These are phyloP conservation scores for Aspergillus chevalieri DNA, from an alignment of 2,329 filamentous ascomycete species.

Conservation along the genomic window DNA sequence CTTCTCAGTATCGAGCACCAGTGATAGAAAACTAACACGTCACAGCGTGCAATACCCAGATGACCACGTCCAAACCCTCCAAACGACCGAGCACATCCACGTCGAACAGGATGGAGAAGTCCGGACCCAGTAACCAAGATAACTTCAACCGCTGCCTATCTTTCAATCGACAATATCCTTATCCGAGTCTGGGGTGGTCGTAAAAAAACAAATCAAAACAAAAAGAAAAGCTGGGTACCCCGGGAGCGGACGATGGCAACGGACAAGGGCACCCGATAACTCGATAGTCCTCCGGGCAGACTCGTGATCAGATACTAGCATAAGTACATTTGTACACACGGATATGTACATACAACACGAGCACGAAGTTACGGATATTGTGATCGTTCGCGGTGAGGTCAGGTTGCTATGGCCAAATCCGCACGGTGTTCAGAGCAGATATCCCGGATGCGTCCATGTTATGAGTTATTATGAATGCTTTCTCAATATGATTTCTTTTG, in stretches of 20 bases:
- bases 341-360: neutral
- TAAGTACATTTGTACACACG: neutral
- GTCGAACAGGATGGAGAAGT: slow-evolving; percentile 71
- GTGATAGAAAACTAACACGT: slow-evolving; percentile 4
- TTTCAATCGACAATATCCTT: neutral
- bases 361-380: neutral
- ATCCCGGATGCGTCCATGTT: too few relatives aligned
- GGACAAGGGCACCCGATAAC: neutral
- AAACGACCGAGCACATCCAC: slow-evolving; percentile 64
- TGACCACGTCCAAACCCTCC: slow-evolving; percentile 60
- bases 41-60: slow-evolving; percentile 66
- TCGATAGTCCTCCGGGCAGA: neutral
- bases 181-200: too few relatives aligned
- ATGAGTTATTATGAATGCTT: too few relatives aligned
- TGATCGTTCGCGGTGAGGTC: too few relatives aligned
- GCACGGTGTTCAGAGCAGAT: too few relatives aligned
- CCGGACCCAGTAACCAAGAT: slow-evolving; percentile 57
- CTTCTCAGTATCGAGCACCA: neutral
- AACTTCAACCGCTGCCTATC: neutral
- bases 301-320: neutral
- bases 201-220: too few relatives aligned
- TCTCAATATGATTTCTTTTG: too few relatives aligned
- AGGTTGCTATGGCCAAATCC: too few relatives aligned
- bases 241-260: neutral
- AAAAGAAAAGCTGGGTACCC: too few relatives aligned